Conservation (phyloP, 352 stramenopile species). For the Pythium diclinum region DNA sequence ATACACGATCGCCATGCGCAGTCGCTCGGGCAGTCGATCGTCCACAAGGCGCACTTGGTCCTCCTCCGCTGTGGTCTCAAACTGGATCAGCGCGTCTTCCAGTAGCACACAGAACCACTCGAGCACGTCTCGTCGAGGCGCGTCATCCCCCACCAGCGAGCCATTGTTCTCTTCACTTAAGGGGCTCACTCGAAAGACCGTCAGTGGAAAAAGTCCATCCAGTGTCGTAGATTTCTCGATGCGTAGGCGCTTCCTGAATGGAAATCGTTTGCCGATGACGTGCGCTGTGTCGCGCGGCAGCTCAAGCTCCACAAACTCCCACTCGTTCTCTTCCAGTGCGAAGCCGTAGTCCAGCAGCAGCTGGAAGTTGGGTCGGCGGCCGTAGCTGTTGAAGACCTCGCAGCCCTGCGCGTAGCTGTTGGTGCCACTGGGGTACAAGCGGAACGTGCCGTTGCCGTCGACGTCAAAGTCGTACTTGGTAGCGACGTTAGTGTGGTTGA, state of each 20-base stretch:
- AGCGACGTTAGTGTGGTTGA: constrained; percentile 90
- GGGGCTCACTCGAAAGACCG: constrained; percentile 1
- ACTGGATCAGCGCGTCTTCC: constrained; percentile 15
- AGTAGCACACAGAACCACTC: constrained; percentile 22
- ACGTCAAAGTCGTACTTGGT: constrained; percentile 87
- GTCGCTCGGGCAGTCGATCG: constrained; percentile 22
- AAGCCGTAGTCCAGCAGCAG: constrained; percentile 94
- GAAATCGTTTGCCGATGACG: constrained; percentile 33
- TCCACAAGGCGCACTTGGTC: constrained; percentile 31
- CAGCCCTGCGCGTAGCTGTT: constrained; percentile 51
- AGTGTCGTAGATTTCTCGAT: constrained; percentile 48
- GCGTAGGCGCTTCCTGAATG: constrained; percentile 47
- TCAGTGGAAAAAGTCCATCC: constrained; percentile 45
- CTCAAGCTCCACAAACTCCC: constrained; percentile 74
- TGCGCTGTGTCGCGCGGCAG: constrained; percentile 38
- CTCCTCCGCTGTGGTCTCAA: constrained; percentile 23
- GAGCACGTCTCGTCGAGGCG: constrained; percentile 18
- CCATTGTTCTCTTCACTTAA: neutral
- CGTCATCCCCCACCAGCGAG: neutral
- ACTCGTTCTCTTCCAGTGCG: constrained; percentile 85
- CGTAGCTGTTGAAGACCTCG: constrained; percentile 93
- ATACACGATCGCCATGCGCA: constrained; percentile 46
- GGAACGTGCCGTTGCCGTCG: constrained; percentile 54
- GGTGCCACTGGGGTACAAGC: constrained; percentile 54
- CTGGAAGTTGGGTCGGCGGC: constrained; percentile 81